Base-by-base conservation (phyloP, 805 yeast genomes). In the Teunomyces tritomae region DNA sequence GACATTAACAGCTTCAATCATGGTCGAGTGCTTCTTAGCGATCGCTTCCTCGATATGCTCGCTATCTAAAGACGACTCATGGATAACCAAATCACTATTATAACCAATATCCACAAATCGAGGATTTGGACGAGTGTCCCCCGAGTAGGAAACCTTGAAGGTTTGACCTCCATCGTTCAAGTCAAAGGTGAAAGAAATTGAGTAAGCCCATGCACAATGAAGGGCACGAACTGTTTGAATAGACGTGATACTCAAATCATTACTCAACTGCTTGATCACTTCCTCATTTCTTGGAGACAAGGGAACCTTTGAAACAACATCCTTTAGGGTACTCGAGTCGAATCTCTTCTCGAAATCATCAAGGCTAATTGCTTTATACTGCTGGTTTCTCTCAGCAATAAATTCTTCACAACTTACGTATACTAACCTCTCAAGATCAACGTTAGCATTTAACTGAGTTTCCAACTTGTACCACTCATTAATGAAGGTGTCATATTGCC, bases 1-100 rank as follows among this genome's bases (percentile, higher is more conserved):
- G 2, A 90, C 83, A 11, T 70, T 71, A 27, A 91, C 74, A 0
- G 98, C 98, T 60, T 92, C 98, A 16, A 86, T 79, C 47, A 90
- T 80, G 0, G 99, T 94, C 10, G 96, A 83, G 62, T 94, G 99
- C 50, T 82, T 80, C 62, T 94, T 94, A 29, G 78, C 75, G 26
- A 79, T 65, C 0, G 99, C 99, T 63, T 90, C 97, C 46, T 79
- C 83, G 5, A 75, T 69, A 41, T 89, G 72, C 28, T 79, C 87
- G 63, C 89, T 88, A 48, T 89, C 97, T 51, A 94, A 77, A 0
- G 99, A 89, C 0, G 97, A 91, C 64, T 94, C 99, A 64, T 94
- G 99, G 43, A 94, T 83, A 49, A 94, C 73, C 43, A 94, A 63
- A 59, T 89, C 92, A 26, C 89, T 79, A 9, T 71, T 63, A 16